A percentile compares a stretch with the other conserved stretches of the same genome.
These are phyloP conservation scores for Pythium scleroteichum DNA, from an alignment of 352 stramenopile species.

Conservation along the genomic window DNA sequence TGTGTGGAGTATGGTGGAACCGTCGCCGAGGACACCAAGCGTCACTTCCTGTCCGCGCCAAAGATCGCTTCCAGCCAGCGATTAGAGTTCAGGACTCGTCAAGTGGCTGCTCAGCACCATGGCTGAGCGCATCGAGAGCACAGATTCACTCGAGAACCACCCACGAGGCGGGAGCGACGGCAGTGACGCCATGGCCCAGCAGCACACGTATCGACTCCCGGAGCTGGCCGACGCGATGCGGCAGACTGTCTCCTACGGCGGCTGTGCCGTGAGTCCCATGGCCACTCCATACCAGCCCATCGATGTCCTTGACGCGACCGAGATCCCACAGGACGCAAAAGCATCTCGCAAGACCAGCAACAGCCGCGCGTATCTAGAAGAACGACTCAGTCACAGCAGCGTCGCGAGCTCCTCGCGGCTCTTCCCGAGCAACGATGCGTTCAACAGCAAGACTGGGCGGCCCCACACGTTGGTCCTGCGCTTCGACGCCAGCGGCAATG, in stretches of 20 bases:
- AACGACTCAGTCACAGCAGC: slow-evolving; percentile 17
- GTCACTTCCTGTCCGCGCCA: neutral
- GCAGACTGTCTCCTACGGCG: slow-evolving; percentile 33
- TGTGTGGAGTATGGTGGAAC: neutral
- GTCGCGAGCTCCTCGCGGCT: slow-evolving; percentile 15
- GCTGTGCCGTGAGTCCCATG: slow-evolving; percentile 26
- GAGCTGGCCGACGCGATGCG: slow-evolving; percentile 31
- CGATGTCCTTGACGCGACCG: slow-evolving; percentile 30
- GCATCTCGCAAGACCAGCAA: slow-evolving; percentile 12
- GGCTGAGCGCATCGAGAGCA: slow-evolving; percentile 45
- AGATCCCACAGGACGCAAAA: slow-evolving; percentile 10
- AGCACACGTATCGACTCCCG: slow-evolving; percentile 20
- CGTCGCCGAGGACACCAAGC: neutral
- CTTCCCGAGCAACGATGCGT: slow-evolving; percentile 21
- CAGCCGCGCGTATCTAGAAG: slow-evolving; percentile 8
- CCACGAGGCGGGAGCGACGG: slow-evolving; percentile 32
- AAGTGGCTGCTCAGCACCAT: slow-evolving; percentile 17
- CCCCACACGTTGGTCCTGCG: slow-evolving; percentile 22
- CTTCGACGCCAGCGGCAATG: slow-evolving; percentile 57
- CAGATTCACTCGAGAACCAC: slow-evolving; percentile 47
- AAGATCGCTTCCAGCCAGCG: neutral
- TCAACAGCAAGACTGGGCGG: slow-evolving; percentile 24
- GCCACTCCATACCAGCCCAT: slow-evolving; percentile 43
- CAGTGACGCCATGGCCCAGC: slow-evolving; percentile 11
- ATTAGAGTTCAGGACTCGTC: neutral